Conservation (phyloP, 352 stramenopile genomes). For the Poterioochromonas sp. region DNA sequence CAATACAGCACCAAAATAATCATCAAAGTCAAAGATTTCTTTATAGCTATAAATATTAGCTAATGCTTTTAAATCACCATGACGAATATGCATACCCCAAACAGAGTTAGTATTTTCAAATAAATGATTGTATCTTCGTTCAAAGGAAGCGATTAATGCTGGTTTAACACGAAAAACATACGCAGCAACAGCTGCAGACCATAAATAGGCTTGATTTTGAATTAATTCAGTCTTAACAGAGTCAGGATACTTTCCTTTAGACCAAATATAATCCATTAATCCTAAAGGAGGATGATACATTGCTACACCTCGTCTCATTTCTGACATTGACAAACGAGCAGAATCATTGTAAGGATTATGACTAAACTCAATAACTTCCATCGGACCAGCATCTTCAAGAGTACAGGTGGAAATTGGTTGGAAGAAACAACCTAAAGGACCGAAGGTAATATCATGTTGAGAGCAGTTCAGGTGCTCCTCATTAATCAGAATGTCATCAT, state of each 20-base stretch:
- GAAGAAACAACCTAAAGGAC: constrained; percentile 28
- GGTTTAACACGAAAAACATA: constrained; percentile 23
- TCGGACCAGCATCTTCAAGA: constrained; percentile 25
- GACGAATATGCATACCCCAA: background rate
- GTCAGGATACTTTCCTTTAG: background rate
- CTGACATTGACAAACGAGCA: constrained; percentile 5
- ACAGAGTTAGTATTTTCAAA: background rate
- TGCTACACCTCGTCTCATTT: constrained; percentile 47
- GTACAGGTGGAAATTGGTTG: constrained; percentile 17
- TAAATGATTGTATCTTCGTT: background rate
- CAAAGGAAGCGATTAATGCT: background rate
- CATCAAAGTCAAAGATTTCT: constrained; percentile 28
- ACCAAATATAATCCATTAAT: background rate
- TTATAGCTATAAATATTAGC: constrained; percentile 14
- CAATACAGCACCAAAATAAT: background rate
- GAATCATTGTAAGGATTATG: constrained; percentile 1
- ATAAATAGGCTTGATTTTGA: background rate
- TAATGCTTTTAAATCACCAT: constrained; percentile 23
- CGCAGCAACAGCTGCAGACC: background rate
- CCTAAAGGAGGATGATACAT: background rate
- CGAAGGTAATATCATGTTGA: constrained; percentile 4
- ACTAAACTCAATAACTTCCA: constrained; percentile 8
- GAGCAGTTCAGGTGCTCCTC: background rate
- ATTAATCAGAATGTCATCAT: constrained; percentile 7
- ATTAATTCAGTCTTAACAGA: background rate